Conservation (phyloP, 2,329 filamentous ascomycete genomes). For the Helotiales sp. region DNA sequence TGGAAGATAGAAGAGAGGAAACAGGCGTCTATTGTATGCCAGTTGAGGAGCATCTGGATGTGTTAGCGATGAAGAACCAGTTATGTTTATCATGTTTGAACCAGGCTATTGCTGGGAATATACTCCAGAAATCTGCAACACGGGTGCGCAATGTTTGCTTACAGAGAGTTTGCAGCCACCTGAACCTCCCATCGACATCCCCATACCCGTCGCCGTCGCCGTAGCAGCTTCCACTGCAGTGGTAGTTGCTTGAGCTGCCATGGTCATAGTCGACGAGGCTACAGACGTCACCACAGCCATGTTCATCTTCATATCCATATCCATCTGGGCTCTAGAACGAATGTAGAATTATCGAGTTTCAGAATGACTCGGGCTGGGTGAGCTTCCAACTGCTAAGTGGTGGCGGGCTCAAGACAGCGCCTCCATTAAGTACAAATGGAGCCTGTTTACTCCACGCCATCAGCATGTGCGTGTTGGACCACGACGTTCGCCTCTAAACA, state of each 20-base stretch:
- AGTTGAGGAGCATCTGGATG: constrained; percentile 37
- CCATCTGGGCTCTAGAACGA: not conserved
- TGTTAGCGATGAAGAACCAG: not conserved
- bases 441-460: not conserved
- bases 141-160: no score
- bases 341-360: not conserved
- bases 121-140: no score
- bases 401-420: not conserved
- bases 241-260: constrained; percentile 1
- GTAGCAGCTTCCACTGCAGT: constrained; percentile 5
- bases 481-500: constrained; percentile 12
- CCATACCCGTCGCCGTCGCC: constrained; percentile 13
- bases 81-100: no score
- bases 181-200: constrained; percentile 29
- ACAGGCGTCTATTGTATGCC: constrained; percentile 35
- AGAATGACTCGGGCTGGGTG: not conserved
- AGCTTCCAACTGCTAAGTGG: not conserved
- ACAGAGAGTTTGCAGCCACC: constrained; percentile 34
- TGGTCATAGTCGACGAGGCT: constrained; percentile 2
- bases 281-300: constrained; percentile 4
- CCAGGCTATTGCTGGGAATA: no score
- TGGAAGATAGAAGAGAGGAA: constrained; percentile 33
- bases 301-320: constrained; percentile 16
- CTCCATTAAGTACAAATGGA: not conserved
- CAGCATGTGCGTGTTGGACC: not conserved